These are phyloP conservation scores for Termitomyces titanicus DNA, from an alignment of 768 basidiomycete species.

Conservation along the genomic window DNA sequence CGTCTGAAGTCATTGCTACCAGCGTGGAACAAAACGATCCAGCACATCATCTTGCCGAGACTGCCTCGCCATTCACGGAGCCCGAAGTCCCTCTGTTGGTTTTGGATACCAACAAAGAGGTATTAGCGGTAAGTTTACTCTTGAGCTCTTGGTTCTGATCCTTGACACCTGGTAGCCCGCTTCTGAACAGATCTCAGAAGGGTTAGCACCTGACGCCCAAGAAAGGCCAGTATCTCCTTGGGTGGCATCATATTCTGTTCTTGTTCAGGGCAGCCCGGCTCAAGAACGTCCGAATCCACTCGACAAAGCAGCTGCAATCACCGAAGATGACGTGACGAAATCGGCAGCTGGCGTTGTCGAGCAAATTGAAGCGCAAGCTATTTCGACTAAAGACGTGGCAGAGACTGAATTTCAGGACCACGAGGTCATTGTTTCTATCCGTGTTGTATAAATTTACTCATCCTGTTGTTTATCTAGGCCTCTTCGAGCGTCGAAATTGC, in stretches of 20 bases:
- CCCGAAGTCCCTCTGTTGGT: constrained; percentile 8
- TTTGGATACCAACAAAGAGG: constrained; percentile 6
- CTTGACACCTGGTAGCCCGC: constrained; percentile 6
- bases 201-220: background rate
- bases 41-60: background rate
- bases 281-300: constrained; percentile 11
- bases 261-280: constrained; percentile 25
- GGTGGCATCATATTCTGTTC: constrained; percentile 33
- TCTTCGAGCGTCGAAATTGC: background rate
- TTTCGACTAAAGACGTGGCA: background rate
- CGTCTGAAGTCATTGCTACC: background rate
- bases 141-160: too few species aligned
- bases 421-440: background rate
- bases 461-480: background rate
- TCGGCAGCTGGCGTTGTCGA: background rate
- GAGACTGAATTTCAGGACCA: background rate
- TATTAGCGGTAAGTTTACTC: constrained; percentile 4
- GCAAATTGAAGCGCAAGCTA: background rate
- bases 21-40: background rate
- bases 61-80: background rate
- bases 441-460: background rate
- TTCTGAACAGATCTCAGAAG: background rate
- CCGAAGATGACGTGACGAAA: background rate
- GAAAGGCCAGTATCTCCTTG: constrained; percentile 29
- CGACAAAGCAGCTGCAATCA: constrained; percentile 2